Conservation (phyloP, 2,329 filamentous ascomycete genomes). For the Trichoderma sp. region DNA sequence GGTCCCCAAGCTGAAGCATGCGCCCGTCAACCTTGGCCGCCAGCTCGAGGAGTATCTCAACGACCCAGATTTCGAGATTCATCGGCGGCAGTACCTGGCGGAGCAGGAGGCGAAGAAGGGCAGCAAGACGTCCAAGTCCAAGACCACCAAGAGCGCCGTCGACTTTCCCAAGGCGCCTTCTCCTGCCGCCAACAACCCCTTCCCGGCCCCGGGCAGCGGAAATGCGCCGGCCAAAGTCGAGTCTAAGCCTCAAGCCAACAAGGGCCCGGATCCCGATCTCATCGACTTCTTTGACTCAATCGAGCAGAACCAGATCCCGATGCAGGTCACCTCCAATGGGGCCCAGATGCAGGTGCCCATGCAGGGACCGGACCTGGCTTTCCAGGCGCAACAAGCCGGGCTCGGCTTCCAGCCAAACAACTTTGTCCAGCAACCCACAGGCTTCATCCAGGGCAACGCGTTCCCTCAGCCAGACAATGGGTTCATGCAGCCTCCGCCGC, state of each 20-base stretch:
- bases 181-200: slow-evolving; percentile 47
- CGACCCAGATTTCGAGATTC: slow-evolving; percentile 92
- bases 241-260: slow-evolving; percentile 55
- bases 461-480: slow-evolving; percentile 40
- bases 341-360: slow-evolving; percentile 32
- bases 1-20: slow-evolving; percentile 96
- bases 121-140: slow-evolving; percentile 42
- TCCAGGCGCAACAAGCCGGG: slow-evolving; percentile 45
- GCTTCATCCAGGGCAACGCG: slow-evolving; percentile 36
- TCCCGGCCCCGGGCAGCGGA: slow-evolving; percentile 43
- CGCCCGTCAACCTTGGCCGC: slow-evolving; percentile 84
- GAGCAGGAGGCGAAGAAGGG: slow-evolving; percentile 74
- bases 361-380: slow-evolving; percentile 41
- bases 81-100: slow-evolving; percentile 86
- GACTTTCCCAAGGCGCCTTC: slow-evolving; percentile 45
- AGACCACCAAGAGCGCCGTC: slow-evolving; percentile 42
- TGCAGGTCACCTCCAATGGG: slow-evolving; percentile 52
- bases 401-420: slow-evolving; percentile 37
- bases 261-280: slow-evolving; percentile 72
- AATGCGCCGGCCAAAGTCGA: slow-evolving; percentile 31
- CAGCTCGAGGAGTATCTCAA: slow-evolving; percentile 93
- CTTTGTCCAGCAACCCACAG: slow-evolving; percentile 36
- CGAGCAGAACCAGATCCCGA: slow-evolving; percentile 80
- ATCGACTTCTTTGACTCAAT: slow-evolving; percentile 97
- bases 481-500: slow-evolving; percentile 45